Evolutionary conservation across 2,329 filamentous ascomycete genomes (phyloP).

Genomic region (Trichoderma lentiforme): DNA sequence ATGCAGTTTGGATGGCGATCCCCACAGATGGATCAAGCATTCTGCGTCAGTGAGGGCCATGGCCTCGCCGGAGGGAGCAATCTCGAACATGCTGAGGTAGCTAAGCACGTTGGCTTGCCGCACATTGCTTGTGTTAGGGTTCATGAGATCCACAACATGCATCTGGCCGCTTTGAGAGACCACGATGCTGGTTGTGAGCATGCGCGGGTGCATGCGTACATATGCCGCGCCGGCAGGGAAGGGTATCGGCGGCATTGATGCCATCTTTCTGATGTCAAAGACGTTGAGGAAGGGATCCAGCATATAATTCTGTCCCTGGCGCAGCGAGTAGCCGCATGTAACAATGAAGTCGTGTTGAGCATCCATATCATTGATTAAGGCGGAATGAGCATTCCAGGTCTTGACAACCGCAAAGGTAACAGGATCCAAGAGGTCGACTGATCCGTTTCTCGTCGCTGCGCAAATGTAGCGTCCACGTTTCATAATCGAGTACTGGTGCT

Average conservation of each 20-base stretch:
- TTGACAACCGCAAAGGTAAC: constrained; percentile 74
- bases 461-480: constrained; percentile 87
- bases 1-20: constrained; percentile 77
- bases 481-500: constrained; percentile 85
- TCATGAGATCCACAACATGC: constrained; percentile 93
- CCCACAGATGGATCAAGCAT: constrained; percentile 81
- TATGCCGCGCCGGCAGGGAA: constrained; percentile 91
- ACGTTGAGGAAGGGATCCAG: constrained; percentile 92
- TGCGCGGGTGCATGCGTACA: constrained; percentile 92
- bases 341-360: constrained; percentile 92
- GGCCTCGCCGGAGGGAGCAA: constrained; percentile 84
- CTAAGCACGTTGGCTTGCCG: constrained; percentile 75
- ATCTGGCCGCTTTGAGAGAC: constrained; percentile 89
- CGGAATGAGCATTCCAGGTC: constrained; percentile 85
- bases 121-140: constrained; percentile 82
- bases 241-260: constrained; percentile 83
- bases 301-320: constrained; percentile 70
- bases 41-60: constrained; percentile 77
- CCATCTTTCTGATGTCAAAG: constrained; percentile 89
- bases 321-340: constrained; percentile 87
- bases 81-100: constrained; percentile 76
- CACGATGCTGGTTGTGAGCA: constrained; percentile 93
- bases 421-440: constrained; percentile 82
- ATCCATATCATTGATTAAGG: constrained; percentile 94
- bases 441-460: constrained; percentile 78